phyloP scores from a whole-genome alignment of 2,329 filamentous ascomycete genomes.

The Bipolaris zeicola region DNA sequence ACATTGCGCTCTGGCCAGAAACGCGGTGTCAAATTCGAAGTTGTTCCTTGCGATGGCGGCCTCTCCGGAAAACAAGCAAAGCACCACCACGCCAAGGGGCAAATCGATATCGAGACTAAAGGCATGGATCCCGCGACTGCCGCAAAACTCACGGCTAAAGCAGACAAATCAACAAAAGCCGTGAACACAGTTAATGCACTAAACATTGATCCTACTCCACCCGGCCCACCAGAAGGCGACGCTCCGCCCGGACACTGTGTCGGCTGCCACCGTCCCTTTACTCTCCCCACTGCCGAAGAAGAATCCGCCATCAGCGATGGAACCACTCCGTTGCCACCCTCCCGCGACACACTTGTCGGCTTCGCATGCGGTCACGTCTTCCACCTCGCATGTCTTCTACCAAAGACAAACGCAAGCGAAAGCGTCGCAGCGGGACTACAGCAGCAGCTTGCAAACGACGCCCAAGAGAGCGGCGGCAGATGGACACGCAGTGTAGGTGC shows the following conservation, averaged over 20 bases:
- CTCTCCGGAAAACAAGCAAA: constrained; percentile 8
- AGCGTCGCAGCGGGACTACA: constrained; percentile 54
- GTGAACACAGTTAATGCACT: constrained; percentile 25
- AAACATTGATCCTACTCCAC: constrained; percentile 32
- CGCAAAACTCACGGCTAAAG: constrained; percentile 26
- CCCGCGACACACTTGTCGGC: constrained; percentile 71
- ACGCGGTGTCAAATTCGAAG: constrained; percentile 87
- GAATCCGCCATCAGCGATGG: constrained; percentile 28
- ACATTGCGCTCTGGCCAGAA: constrained; percentile 78
- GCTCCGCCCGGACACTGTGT: constrained; percentile 45
- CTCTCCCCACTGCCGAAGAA: constrained; percentile 38
- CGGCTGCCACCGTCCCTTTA: constrained; percentile 41
- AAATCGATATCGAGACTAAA: constrained; percentile 37
- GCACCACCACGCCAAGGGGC: constrained; percentile 22
- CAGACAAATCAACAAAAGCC: constrained; percentile 30
- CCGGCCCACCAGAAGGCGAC: constrained; percentile 26
- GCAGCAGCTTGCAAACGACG: constrained; percentile 42
- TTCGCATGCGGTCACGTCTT: constrained; percentile 85
- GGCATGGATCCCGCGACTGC: constrained; percentile 34
- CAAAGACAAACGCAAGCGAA: constrained; percentile 49
- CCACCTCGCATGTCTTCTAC: constrained; percentile 73
- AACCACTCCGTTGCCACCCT: constrained; percentile 33
- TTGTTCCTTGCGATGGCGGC: constrained; percentile 56
- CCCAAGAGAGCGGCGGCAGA: constrained; percentile 53
- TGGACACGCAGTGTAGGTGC: constrained; percentile 70